Percentiles rank a stretch among this genome's conserved stretches.
Conservation (phyloP, 2,329 filamentous ascomycete genomes). For the Teratosphaeriaceae sp. region DNA sequence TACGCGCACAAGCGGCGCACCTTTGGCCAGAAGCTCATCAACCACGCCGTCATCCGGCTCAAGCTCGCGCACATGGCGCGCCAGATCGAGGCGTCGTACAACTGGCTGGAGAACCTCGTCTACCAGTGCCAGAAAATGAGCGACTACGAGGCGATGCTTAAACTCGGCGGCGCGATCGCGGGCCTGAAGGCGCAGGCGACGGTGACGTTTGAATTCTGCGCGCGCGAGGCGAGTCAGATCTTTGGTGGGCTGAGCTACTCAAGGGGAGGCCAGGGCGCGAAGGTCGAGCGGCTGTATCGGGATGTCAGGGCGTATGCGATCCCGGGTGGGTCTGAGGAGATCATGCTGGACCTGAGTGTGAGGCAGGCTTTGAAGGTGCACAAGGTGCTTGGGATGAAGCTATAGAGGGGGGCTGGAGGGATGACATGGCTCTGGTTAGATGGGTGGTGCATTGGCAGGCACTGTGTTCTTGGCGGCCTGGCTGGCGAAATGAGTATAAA, state of each 20-base stretch:
- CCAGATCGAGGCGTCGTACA: conserved; percentile 94
- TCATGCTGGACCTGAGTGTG: conserved; percentile 96
- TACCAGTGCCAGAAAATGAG: conserved; percentile 91
- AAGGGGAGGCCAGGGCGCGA: conserved; percentile 87
- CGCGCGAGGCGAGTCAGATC: conserved; percentile 92
- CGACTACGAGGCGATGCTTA: conserved; percentile 91
- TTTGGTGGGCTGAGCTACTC: conserved; percentile 92
- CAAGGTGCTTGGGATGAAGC: conserved; percentile 90
- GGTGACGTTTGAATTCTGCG: conserved; percentile 95
- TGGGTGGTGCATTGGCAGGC: too few relatives aligned
- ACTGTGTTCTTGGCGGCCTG: too few relatives aligned
- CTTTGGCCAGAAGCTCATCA: conserved; percentile 93
- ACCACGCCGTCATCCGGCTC: conserved; percentile 94
- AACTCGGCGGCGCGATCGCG: conserved; percentile 90
- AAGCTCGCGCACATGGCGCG: conserved; percentile 98
- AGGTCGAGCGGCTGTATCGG: conserved; percentile 89
- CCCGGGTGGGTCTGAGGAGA: conserved; percentile 92
- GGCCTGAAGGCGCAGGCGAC: conserved; percentile 91
- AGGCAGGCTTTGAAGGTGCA: conserved; percentile 83
- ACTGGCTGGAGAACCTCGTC: conserved; percentile 93
- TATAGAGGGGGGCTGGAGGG: too few relatives aligned
- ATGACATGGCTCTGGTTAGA: too few relatives aligned
- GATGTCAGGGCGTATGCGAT: conserved; percentile 94
- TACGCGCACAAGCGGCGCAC: conserved; percentile 96
- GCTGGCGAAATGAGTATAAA: too few relatives aligned